A percentile compares a stretch with the other conserved stretches of the same genome.
Conservation (phyloP, 129 eudicot genomes). For the Ambrosia trifida region DNA sequence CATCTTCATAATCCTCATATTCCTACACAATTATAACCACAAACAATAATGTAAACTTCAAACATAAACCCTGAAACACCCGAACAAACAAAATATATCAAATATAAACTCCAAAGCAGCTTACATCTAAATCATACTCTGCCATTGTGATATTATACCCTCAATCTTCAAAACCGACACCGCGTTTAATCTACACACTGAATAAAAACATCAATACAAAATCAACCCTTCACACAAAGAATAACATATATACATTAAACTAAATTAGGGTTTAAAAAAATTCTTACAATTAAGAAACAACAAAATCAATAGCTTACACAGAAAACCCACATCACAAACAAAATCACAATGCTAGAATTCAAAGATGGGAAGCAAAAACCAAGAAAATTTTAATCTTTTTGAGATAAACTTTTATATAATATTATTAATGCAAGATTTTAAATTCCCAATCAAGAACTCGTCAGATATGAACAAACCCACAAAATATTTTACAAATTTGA, state of each 20-base stretch:
- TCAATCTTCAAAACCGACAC: conserved; percentile 22
- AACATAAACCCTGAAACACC: background rate
- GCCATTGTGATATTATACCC: conserved; percentile 43
- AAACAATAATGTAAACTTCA: background rate
- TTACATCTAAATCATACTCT: conserved; percentile 64
- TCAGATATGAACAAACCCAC: conserved; percentile 2
- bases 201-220: background rate
- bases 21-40: conserved; percentile 40
- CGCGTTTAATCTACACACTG: conserved; percentile 21
- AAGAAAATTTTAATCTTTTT: background rate
- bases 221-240: background rate
- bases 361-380: background rate
- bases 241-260: background rate
- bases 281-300: background rate
- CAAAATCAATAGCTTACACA: conserved; percentile 23
- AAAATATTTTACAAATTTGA: background rate
- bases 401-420: background rate
- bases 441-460: conserved; percentile 12
- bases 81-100: background rate
- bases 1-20: conserved; percentile 66
- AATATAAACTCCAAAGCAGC: conserved; percentile 24
- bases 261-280: conserved; percentile 18
- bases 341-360: conserved; percentile 19
- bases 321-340: conserved; percentile 3
- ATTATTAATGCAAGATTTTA: background rate